Percentiles rank a stretch among this genome's conserved stretches.
These are phyloP conservation scores for Alternaria hordeiaustralica DNA, from an alignment of 2,329 filamentous ascomycete species.

Conservation along the genomic window DNA sequence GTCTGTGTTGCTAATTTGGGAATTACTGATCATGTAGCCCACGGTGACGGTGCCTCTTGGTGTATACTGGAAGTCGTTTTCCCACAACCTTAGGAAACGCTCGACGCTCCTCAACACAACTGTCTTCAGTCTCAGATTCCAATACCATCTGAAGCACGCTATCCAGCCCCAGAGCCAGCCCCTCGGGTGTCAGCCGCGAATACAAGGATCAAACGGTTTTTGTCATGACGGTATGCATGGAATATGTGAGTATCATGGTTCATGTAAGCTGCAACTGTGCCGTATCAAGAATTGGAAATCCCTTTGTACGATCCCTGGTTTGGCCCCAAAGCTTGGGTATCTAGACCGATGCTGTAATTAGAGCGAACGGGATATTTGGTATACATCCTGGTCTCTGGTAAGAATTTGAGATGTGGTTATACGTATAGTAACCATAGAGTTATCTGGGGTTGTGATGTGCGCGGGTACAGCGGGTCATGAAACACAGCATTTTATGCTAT, in stretches of 20 bases:
- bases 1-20: background rate
- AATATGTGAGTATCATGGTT: background rate
- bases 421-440: background rate
- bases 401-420: background rate
- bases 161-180: background rate
- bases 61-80: background rate
- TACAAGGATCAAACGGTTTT: background rate
- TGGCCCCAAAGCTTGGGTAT: background rate
- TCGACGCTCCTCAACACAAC: background rate
- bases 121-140: background rate
- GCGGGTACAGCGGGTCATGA: background rate
- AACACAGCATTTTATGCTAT: background rate
- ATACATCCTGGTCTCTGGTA: background rate
- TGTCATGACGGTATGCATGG: background rate
- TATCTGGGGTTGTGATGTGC: background rate
- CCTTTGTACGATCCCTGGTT: background rate
- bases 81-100: background rate
- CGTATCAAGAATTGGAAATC: background rate
- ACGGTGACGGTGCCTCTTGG: background rate
- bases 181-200: background rate
- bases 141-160: background rate
- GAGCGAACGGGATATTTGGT: background rate
- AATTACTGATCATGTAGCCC: background rate
- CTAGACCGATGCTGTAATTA: background rate
- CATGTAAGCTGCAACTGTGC: background rate